Conservation (phyloP, 2,329 filamentous ascomycete species). For the Colletotrichum navitas region DNA sequence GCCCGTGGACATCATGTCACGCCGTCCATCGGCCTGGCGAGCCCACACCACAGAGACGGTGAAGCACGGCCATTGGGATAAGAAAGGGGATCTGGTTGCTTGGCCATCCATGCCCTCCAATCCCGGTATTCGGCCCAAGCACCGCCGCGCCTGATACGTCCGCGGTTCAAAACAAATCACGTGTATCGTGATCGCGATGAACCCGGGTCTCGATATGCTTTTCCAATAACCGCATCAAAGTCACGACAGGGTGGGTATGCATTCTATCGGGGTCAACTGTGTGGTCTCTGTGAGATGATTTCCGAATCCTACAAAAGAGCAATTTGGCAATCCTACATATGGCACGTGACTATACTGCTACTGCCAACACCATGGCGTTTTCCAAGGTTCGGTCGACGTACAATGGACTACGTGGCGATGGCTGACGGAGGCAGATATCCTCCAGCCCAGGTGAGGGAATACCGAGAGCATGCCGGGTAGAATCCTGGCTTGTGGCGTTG, state of each 20-base stretch:
- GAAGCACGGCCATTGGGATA: not conserved
- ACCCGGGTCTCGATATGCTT: too few relatives aligned
- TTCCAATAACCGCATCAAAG: too few relatives aligned
- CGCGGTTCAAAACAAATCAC: too few relatives aligned
- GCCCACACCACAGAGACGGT: not conserved
- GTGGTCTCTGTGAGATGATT: not conserved
- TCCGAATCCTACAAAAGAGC: too few relatives aligned
- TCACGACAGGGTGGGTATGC: too few relatives aligned
- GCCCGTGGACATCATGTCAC: not conserved
- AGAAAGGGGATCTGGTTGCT: not conserved
- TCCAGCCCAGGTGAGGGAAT: not conserved
- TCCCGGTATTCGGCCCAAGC: not conserved
- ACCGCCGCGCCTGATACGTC: not conserved
- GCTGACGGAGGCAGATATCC: not conserved
- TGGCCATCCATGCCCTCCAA: not conserved
- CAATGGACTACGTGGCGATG: not conserved
- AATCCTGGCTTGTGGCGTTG: not conserved
- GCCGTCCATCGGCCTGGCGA: not conserved
- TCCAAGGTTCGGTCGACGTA: not conserved
- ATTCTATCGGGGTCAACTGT: too few relatives aligned
- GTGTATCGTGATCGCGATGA: too few relatives aligned
- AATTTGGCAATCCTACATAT: not conserved
- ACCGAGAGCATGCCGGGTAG: not conserved
- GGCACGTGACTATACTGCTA: not conserved
- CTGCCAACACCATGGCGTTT: not conserved